Conservation (phyloP, 192 early-diverging fungal genomes). For the Backusella circina region DNA sequence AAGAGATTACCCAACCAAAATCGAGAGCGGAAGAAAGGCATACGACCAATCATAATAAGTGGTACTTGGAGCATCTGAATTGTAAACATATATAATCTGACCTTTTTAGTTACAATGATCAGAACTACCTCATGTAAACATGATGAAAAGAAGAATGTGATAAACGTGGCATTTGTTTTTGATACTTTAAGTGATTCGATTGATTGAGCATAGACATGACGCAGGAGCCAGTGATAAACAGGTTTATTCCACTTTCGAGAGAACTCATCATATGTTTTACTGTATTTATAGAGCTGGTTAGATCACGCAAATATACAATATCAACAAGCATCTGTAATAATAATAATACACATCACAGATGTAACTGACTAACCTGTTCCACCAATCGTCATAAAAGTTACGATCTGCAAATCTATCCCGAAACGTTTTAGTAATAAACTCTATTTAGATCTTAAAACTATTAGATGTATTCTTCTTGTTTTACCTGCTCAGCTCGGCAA, state of each 20-base stretch:
- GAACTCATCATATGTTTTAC: constrained; percentile 86
- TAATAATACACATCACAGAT: not conserved
- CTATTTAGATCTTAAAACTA: not conserved
- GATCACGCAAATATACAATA: not conserved
- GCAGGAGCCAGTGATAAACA: constrained; percentile 87
- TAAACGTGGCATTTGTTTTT: constrained; percentile 64
- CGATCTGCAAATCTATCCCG: constrained; percentile 82
- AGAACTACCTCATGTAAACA: constrained; percentile 83
- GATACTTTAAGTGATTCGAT: constrained; percentile 69
- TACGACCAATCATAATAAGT: constrained; percentile 67
- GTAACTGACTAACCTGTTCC: constrained; percentile 59
- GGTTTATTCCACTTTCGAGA: constrained; percentile 98
- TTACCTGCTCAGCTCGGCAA: constrained; percentile 87
- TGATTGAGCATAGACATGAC: constrained; percentile 85
- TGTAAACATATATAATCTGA: constrained; percentile 76
- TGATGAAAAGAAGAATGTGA: constrained; percentile 79
- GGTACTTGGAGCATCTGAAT: constrained; percentile 92
- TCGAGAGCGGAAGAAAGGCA: constrained; percentile 54
- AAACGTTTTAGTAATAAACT: not conserved
- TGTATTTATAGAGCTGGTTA: constrained; percentile 2
- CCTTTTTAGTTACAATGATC: constrained; percentile 56
- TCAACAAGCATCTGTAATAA: not conserved
- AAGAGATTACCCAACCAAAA: constrained; percentile 73
- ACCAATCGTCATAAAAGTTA: constrained; percentile 99
- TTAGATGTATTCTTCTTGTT: not conserved